Conservation (phyloP, 306 rosid genomes). For the Rosa rugosa region DNA sequence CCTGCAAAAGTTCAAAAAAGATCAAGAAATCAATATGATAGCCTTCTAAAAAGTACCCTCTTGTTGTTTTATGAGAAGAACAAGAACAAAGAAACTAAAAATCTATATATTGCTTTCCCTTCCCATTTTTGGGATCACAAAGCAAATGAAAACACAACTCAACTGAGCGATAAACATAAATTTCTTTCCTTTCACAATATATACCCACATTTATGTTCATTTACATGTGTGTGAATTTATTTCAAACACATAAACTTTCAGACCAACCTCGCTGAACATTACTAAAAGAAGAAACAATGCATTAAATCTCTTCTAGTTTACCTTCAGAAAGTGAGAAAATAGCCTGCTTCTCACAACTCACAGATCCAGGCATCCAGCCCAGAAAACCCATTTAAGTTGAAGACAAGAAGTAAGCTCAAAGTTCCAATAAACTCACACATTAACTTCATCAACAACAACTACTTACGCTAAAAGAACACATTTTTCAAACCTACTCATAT, state of each 20-base stretch:
- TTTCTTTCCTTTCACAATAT: background rate
- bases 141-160: background rate
- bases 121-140: conserved; percentile 2
- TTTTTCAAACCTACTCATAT: conserved; percentile 51
- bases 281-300: conserved; percentile 15
- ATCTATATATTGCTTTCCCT: background rate
- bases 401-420: conserved; percentile 37
- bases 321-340: background rate
- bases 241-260: conserved; percentile 28
- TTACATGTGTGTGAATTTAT: background rate
- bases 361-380: conserved; percentile 41
- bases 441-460: conserved; percentile 42
- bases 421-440: conserved; percentile 27
- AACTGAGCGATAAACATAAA: background rate
- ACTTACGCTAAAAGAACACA: conserved; percentile 18
- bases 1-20: conserved; percentile 27
- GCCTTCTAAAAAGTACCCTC: conserved; percentile 4
- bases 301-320: conserved; percentile 12
- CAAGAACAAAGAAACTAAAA: background rate
- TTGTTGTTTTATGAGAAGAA: background rate
- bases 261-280: conserved; percentile 32
- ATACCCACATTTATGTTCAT: conserved; percentile 6
- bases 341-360: conserved; percentile 16
- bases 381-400: conserved; percentile 24
- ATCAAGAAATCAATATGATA: conserved; percentile 12